Percentiles rank a stretch among this genome's conserved stretches.
Conservation (phyloP, 345 rosid genomes). For the Moringa oleifera region DNA sequence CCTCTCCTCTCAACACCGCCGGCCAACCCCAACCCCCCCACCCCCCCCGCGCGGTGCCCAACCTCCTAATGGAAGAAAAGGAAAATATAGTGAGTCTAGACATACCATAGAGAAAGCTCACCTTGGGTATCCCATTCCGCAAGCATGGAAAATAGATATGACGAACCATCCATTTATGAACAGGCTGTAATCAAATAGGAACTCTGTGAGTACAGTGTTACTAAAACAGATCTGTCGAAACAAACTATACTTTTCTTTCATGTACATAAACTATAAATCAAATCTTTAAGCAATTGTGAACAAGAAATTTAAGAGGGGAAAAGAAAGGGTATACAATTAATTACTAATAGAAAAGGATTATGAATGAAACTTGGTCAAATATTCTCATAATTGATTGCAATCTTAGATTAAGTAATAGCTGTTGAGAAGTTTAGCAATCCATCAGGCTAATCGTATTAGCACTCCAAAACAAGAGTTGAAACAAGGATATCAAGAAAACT, state of each 20-base stretch:
- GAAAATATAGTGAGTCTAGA: neutral
- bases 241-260: neutral
- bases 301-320: neutral
- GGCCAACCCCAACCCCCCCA: too few relatives aligned
- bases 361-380: neutral
- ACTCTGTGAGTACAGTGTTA: conserved; percentile 15
- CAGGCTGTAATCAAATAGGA: conserved; percentile 60
- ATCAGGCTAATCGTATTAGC: neutral
- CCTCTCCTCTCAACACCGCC: too few relatives aligned
- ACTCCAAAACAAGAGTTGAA: neutral
- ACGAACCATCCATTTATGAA: conserved; percentile 99
- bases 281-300: neutral
- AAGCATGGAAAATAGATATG: conserved; percentile 93
- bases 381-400: too few relatives aligned
- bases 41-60: too few relatives aligned
- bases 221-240: neutral
- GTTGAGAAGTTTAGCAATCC: conserved; percentile 1
- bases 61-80: neutral
- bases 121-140: conserved; percentile 74
- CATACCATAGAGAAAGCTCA: conserved; percentile 6
- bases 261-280: neutral
- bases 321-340: neutral
- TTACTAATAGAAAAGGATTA: too few relatives aligned
- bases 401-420: too few relatives aligned
- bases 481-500: neutral